phyloP scores from a whole-genome alignment of 129 eudicot species.

The Logfia minima region DNA sequence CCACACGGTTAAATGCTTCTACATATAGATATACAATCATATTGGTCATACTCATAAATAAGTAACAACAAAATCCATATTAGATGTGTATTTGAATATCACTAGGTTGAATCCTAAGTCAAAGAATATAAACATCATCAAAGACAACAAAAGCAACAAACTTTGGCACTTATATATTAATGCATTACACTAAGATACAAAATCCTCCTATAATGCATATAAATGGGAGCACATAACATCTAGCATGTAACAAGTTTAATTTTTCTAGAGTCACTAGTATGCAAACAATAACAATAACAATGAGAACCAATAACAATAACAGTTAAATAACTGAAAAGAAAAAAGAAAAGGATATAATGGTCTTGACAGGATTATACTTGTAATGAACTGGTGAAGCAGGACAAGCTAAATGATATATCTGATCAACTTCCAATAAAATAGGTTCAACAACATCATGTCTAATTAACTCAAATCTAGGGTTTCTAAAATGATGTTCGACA shows the following conservation, averaged over 20 bases:
- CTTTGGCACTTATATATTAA: neutral
- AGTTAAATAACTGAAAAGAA: neutral
- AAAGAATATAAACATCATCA: neutral
- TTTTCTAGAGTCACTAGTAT: neutral
- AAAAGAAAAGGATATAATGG: constrained; percentile 76
- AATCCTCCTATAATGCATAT: neutral
- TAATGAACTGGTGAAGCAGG: constrained; percentile 95
- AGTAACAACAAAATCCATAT: constrained; percentile 9
- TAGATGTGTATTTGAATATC: neutral
- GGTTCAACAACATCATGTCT: constrained; percentile 95
- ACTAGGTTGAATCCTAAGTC: neutral
- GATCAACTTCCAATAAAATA: constrained; percentile 82
- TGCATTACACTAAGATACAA: neutral
- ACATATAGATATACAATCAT: neutral
- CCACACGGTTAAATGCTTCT: neutral
- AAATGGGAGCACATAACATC: neutral
- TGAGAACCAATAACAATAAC: neutral
- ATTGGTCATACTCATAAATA: neutral
- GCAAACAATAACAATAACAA: constrained; percentile 2
- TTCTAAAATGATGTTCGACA: constrained; percentile 68
- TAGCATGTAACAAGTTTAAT: neutral
- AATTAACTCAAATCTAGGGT: constrained; percentile 79
- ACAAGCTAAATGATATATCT: constrained; percentile 88
- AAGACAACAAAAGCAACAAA: neutral
- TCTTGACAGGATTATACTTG: constrained; percentile 90